Percentiles rank a stretch among this genome's conserved stretches.
Evolutionary conservation across 176 grass and related monocot species (phyloP).

Genomic region (Raddia distichophylla): DNA sequence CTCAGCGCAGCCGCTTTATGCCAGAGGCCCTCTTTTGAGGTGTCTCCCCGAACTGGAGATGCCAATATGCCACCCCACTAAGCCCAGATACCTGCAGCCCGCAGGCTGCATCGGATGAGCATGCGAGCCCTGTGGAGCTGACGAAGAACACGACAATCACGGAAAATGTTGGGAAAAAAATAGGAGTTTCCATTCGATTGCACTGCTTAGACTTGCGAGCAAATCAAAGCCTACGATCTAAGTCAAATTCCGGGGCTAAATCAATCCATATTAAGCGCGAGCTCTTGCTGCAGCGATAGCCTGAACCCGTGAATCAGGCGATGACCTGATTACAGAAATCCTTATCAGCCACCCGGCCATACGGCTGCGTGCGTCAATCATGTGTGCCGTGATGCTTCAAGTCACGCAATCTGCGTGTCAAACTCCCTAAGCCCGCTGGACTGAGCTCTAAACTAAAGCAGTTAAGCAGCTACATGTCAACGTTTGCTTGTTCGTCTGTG

Average conservation of each 20-base stretch:
- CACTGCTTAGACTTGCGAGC: not conserved
- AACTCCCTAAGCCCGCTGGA: not conserved
- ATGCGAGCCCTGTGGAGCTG: not conserved
- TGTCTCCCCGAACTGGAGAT: slow-evolving; percentile 29
- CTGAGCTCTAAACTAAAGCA: not conserved
- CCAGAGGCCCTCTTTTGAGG: slow-evolving; percentile 27
- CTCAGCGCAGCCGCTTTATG: slow-evolving; percentile 9
- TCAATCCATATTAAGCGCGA: not conserved
- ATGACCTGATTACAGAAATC: not conserved
- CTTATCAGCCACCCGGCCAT: not conserved
- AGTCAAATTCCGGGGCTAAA: not conserved
- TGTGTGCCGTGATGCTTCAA: slow-evolving; percentile 23
- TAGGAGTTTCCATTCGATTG: not conserved
- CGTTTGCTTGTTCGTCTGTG: slow-evolving; percentile 17
- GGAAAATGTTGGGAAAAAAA: not conserved
- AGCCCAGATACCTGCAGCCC: not conserved
- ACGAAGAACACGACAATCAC: not conserved
- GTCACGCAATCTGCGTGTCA: slow-evolving; percentile 7
- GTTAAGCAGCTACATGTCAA: slow-evolving; percentile 9
- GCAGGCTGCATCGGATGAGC: too few species aligned
- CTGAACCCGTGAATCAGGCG: not conserved
- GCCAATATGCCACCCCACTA: slow-evolving; percentile 26
- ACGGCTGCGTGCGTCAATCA: not conserved
- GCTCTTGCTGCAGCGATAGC: not conserved
- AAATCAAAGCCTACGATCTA: not conserved